These are phyloP conservation scores for Fistulifera solaris DNA, from an alignment of 108 stramenopile genomes.

Conservation along the genomic window DNA sequence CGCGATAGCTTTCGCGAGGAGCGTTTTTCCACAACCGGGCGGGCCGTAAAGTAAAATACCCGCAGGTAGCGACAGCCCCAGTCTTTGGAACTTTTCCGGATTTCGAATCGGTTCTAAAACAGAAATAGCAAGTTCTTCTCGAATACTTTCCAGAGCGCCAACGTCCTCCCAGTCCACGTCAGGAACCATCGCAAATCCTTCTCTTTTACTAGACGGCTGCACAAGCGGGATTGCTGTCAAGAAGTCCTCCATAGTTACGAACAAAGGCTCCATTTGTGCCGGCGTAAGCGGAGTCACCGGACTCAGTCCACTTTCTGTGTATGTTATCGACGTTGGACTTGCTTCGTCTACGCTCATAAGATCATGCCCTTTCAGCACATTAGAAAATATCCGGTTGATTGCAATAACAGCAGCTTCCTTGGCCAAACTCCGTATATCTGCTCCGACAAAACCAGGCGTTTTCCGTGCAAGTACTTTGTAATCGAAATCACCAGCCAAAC, in stretches of 20 bases:
- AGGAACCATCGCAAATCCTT: slow-evolving; percentile 98
- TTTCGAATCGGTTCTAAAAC: slow-evolving; percentile 93
- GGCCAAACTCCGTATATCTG: slow-evolving; percentile 90
- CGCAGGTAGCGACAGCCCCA: slow-evolving; percentile 84
- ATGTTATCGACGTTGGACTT: not conserved
- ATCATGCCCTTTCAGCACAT: slow-evolving; percentile 27
- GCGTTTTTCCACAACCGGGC: slow-evolving; percentile 98
- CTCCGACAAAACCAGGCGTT: slow-evolving; percentile 97
- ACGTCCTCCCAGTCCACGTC: slow-evolving; percentile 97
- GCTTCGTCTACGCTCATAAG: slow-evolving; percentile 10
- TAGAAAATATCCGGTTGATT: slow-evolving; percentile 89
- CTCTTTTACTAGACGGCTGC: slow-evolving; percentile 96
- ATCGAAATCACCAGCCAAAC: slow-evolving; percentile 76
- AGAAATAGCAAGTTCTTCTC: slow-evolving; percentile 90
- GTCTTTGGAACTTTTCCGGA: slow-evolving; percentile 83
- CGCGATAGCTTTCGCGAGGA: slow-evolving; percentile 98
- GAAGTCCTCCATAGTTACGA: slow-evolving; percentile 93
- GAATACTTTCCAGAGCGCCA: slow-evolving; percentile 77
- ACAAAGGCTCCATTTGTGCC: slow-evolving; percentile 71
- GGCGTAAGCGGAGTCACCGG: slow-evolving; percentile 51
- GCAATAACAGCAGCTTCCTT: slow-evolving; percentile 96
- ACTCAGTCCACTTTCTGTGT: not conserved
- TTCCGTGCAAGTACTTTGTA: slow-evolving; percentile 70
- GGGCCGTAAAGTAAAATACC: slow-evolving; percentile 93
- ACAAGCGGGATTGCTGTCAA: slow-evolving; percentile 85